These are phyloP conservation scores for Colletotrichum sp. DNA, from an alignment of 2,329 filamentous ascomycete species.

Conservation along the genomic window DNA sequence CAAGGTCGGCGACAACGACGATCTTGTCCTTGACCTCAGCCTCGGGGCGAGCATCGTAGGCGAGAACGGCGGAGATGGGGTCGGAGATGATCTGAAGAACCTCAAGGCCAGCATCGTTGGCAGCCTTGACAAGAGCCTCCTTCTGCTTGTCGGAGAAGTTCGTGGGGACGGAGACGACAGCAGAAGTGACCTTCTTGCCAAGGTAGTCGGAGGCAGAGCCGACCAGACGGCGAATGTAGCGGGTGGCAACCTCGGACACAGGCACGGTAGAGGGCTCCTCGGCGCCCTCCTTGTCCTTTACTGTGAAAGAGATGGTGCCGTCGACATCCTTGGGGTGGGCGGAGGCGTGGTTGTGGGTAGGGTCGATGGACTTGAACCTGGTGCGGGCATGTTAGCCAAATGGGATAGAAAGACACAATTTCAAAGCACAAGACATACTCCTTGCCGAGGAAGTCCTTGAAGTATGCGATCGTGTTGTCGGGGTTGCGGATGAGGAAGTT, in stretches of 20 bases:
- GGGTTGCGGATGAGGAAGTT: constrained; percentile 90
- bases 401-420: neutral
- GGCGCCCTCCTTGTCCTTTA: constrained; percentile 75
- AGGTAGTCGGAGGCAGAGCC: constrained; percentile 89
- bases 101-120: constrained; percentile 82
- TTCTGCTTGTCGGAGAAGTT: constrained; percentile 91
- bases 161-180: constrained; percentile 91
- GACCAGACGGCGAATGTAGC: constrained; percentile 83
- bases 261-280: constrained; percentile 70
- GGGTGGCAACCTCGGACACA: constrained; percentile 81
- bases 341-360: constrained; percentile 91
- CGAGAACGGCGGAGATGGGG: constrained; percentile 85
- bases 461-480: constrained; percentile 92
- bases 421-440: constrained; percentile 64
- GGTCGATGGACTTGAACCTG: constrained; percentile 93
- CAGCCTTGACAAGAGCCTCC: constrained; percentile 77
- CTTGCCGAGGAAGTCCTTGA: constrained; percentile 94
- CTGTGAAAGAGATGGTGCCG: constrained; percentile 77
- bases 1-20: constrained; percentile 89
- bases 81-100: constrained; percentile 93
- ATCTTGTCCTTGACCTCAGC: constrained; percentile 82
- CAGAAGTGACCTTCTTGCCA: constrained; percentile 92
- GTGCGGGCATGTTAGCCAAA: constrained; percentile 22
- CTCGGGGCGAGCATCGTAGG: constrained; percentile 87
- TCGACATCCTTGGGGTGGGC: constrained; percentile 83